Evolutionary conservation across 1,284 basidiomycete genomes (phyloP).

Genomic region (Rhodotorula mucilaginosa): DNA sequence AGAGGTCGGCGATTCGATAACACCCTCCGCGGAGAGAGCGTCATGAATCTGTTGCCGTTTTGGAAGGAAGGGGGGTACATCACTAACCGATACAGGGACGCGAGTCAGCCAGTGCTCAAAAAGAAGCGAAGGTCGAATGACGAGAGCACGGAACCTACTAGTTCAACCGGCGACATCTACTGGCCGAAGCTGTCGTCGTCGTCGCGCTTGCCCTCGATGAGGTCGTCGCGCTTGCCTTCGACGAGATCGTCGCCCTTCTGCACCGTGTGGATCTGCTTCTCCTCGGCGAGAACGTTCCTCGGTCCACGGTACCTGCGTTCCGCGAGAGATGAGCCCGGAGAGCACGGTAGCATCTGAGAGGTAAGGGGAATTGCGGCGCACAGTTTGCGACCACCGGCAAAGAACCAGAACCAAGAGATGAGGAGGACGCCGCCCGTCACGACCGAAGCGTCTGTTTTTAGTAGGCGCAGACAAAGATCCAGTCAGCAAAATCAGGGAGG

Average conservation of each 20-base stretch:
- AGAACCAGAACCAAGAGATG: conserved; percentile 52
- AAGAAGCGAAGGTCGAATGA: too few relatives aligned
- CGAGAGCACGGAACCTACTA: background rate
- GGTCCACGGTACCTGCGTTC: conserved; percentile 10
- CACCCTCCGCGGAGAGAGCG: too few relatives aligned
- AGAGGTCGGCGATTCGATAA: too few relatives aligned
- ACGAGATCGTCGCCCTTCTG: conserved; percentile 23
- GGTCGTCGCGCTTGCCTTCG: background rate
- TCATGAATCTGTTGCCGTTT: too few relatives aligned
- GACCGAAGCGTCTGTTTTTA: conserved; percentile 26
- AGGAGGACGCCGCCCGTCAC: conserved; percentile 51
- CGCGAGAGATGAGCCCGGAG: too few relatives aligned
- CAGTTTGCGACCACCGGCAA: conserved; percentile 49
- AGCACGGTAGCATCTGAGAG: too few relatives aligned
- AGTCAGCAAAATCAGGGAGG: background rate
- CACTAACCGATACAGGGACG: too few relatives aligned
- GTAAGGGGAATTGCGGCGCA: background rate
- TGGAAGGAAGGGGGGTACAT: too few relatives aligned
- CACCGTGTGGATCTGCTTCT: conserved; percentile 13
- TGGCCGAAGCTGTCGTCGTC: background rate
- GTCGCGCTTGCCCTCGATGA: background rate
- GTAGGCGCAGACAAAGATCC: background rate
- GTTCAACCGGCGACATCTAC: background rate
- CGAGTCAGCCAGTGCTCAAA: too few relatives aligned
- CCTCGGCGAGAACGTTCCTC: conserved; percentile 29